Evolutionary conservation across 495 filamentous ascomycete genomes (phyloP).

Genomic region (Talaromyces ruber): DNA sequence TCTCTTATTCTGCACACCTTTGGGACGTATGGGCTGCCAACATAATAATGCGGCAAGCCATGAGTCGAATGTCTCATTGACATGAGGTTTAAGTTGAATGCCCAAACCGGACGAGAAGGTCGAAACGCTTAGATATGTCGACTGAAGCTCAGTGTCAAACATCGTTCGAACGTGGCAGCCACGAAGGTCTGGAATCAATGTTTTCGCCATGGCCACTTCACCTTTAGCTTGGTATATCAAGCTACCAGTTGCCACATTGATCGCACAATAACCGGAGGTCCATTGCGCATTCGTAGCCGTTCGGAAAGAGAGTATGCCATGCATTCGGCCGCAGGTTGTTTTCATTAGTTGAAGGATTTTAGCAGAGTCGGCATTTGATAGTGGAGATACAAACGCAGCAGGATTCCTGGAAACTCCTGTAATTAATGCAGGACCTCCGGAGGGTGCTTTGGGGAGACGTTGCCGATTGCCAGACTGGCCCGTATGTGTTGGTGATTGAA

Average conservation of each 20-base stretch:
- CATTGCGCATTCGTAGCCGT: slow-evolving; percentile 43
- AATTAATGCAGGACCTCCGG: slow-evolving; percentile 18
- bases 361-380: slow-evolving; percentile 38
- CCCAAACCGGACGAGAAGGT: slow-evolving; percentile 60
- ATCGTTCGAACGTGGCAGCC: slow-evolving; percentile 74
- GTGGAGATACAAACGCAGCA: slow-evolving; percentile 45
- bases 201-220: slow-evolving; percentile 47
- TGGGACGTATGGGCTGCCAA: slow-evolving; percentile 84
- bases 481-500: slow-evolving; percentile 29
- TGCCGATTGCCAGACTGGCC: slow-evolving; percentile 26
- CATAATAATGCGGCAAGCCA: slow-evolving; percentile 92
- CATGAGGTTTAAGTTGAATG: slow-evolving; percentile 66
- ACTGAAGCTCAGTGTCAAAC: slow-evolving; percentile 52
- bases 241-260: slow-evolving; percentile 47
- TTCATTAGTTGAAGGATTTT: slow-evolving; percentile 49
- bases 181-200: slow-evolving; percentile 70
- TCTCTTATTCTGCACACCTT: slow-evolving; percentile 65
- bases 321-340: slow-evolving; percentile 49
- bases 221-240: slow-evolving; percentile 50
- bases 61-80: slow-evolving; percentile 68
- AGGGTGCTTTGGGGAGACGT: slow-evolving; percentile 33
- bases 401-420: slow-evolving; percentile 22
- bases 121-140: slow-evolving; percentile 72
- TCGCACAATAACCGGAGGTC: slow-evolving; percentile 50
- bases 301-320: slow-evolving; percentile 47